phyloP scores from a whole-genome alignment of 768 basidiomycete species.

The Lentinula lateritia region DNA sequence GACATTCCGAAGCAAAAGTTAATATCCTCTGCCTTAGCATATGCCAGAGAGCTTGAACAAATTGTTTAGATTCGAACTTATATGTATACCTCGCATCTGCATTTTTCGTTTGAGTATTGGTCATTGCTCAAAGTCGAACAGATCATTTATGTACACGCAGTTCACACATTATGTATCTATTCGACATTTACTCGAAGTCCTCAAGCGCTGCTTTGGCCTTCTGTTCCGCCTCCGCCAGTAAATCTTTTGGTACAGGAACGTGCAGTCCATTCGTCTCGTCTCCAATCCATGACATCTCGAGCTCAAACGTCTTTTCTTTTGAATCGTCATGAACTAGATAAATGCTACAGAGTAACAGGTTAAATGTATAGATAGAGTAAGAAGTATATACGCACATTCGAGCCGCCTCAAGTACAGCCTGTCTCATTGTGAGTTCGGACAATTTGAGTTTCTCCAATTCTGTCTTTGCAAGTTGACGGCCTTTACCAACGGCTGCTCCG shows the following conservation, averaged over 20 bases:
- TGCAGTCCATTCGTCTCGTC: conserved; percentile 78
- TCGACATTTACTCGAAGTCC: conserved; percentile 36
- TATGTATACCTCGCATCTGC: conserved; percentile 4
- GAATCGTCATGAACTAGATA: conserved; percentile 97
- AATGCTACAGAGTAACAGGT: conserved; percentile 50
- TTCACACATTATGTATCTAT: not conserved
- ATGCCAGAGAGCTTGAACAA: conserved; percentile 86
- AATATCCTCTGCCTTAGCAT: conserved; percentile 69
- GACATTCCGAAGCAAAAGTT: conserved; percentile 86
- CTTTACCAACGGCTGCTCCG: conserved; percentile 96
- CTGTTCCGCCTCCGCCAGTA: conserved; percentile 79
- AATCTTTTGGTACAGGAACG: conserved; percentile 77
- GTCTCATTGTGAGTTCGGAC: conserved; percentile 67
- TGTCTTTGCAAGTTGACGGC: conserved; percentile 96
- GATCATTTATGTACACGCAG: not conserved
- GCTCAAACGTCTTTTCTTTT: conserved; percentile 97
- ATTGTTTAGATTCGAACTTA: conserved; percentile 56
- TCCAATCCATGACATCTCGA: conserved; percentile 97
- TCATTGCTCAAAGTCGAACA: not conserved
- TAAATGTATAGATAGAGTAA: not conserved
- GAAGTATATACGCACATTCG: conserved; percentile 65
- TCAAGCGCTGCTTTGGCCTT: conserved; percentile 86
- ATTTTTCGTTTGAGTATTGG: conserved; percentile 6
- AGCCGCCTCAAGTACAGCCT: conserved; percentile 91
- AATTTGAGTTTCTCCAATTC: conserved; percentile 95